A percentile compares a stretch with the other conserved stretches of the same genome.
phyloP scores from a whole-genome alignment of 306 rosid species.

The Cicer yamashitae region DNA sequence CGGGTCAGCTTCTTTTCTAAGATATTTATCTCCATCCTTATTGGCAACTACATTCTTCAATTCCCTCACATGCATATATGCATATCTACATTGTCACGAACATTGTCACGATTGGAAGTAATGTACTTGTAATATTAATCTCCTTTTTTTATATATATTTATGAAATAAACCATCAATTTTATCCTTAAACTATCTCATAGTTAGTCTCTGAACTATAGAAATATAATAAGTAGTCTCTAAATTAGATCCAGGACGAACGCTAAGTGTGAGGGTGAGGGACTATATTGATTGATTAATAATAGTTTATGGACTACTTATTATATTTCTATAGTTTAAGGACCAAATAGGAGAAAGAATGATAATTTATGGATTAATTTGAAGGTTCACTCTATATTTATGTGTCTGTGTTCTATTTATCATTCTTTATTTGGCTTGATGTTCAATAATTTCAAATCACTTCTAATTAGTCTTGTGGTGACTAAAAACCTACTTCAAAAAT shows the following conservation, averaged over 20 bases:
- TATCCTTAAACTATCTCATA: too few relatives aligned
- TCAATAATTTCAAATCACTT: not conserved
- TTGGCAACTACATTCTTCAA: conserved; percentile 58
- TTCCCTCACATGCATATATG: conserved; percentile 55
- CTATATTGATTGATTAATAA: too few relatives aligned
- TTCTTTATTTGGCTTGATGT: not conserved
- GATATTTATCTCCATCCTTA: conserved; percentile 66
- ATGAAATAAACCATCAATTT: too few relatives aligned
- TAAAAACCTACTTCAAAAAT: conserved; percentile 2
- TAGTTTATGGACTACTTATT: too few relatives aligned
- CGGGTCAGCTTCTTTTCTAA: conserved; percentile 53
- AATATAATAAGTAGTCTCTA: too few relatives aligned
- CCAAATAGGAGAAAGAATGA: too few relatives aligned
- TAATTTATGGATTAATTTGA: too few relatives aligned
- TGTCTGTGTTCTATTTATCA: not conserved
- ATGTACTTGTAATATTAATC: not conserved
- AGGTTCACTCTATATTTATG: not conserved
- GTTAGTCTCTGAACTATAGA: too few relatives aligned
- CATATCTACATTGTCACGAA: not conserved
- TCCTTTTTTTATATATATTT: not conserved
- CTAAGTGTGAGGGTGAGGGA: too few relatives aligned
- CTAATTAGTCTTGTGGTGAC: conserved; percentile 10
- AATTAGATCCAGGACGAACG: too few relatives aligned
- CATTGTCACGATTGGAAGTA: not conserved
- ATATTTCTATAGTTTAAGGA: too few relatives aligned